Base-by-base conservation (phyloP, 208 protist species). In the Trichomonas tenax region DNA sequence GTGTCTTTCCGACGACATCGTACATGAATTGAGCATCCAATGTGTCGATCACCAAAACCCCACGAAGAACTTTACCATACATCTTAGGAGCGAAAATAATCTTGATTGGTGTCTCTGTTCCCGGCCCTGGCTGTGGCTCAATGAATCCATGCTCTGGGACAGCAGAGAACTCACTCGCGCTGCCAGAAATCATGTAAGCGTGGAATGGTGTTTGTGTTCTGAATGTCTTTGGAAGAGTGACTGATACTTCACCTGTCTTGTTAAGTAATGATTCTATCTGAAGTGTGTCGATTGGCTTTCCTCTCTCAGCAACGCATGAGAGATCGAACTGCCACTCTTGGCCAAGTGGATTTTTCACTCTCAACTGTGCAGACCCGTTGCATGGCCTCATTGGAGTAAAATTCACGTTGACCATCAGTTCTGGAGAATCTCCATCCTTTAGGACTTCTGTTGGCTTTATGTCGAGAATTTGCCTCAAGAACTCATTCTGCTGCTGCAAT, bases 61-160 rank as follows among this genome's bases (percentile, higher is more conserved):
- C 86, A 14, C 45, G 41, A 2, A 93, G n/a, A 11, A 93, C 40
- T 51, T 93, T 93, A 15, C 86, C 86, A 17, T 93, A 93, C 86
- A 93, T 93, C 46, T 93, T 93, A 21, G 86, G 86, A 2, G 86
- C 86, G 44, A 93, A 93, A 93, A 93, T 38, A 21, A 93, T 38
- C n/a, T 48, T 41, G 4, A 93, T 44, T 23, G 86, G 44, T 26
- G 44, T 17, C 45, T 93, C 86, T 51, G 86, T 93, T 0, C 21
- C n/a, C 8, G 15, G 15, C 2, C 26, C 17, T 38, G 34, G 34
- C 15, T 10, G 14, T 51, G 86, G 86, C 31, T 93, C 44, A 15
- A 93, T 93, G 26, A 93, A 31, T 38, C 86, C 86, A 58, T 93
- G 40, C 31, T 93, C 86, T n/a, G 86, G 86, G 15, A 38, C 26